Evolutionary conservation across 2,329 filamentous ascomycete genomes (phyloP), one percentile per base, ranked within the genome.

Genomic region (Lecanoromycetidae sp.): DNA sequence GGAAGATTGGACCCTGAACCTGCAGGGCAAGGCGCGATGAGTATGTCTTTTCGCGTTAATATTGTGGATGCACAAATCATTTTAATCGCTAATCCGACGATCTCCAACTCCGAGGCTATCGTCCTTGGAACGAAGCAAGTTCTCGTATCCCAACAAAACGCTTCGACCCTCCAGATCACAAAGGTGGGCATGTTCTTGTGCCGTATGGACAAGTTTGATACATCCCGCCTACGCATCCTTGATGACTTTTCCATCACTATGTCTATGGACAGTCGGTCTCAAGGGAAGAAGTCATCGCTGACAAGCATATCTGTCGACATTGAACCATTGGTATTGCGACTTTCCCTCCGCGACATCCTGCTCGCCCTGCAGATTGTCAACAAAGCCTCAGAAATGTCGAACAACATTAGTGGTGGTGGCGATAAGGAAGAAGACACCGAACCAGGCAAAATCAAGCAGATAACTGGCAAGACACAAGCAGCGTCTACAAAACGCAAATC

Each of bases 161-260:
- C 90, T 7, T 75, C 93, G 56, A 95, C 91, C 1, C 75, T 99
- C 60, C 90, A 98, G 60, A 79, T 98, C 2, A 88, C 87, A 6
- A 82, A 96, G 59, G 77, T 96, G 44, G 91, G 91, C 56, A 98
- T 99, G 91, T 99, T 95, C 63, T 66, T 98, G 26, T 98, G 93
- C 61, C 84, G 91, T 10, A 98, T 99, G 91, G 93, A 99, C 63
- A 85, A 81, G 53, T 96, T 96, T 56, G 90, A 98, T 56, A 87
- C 84, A 3, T 88, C 82, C 33, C 79, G 87, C 30, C 73, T 98
- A 38, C 80, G 91, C 15, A 94, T 99, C 52, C 77, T 99, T 26
- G 93, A 99, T 60, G 88, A 98, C 63, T 98, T 98, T 62, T 94
- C 87, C 2, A 71, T 96, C 8, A 84, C 91, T 53, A 73, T 94